Evolutionary conservation across 2,329 filamentous ascomycete species (phyloP).

Genomic region (Fusarium graminum): DNA sequence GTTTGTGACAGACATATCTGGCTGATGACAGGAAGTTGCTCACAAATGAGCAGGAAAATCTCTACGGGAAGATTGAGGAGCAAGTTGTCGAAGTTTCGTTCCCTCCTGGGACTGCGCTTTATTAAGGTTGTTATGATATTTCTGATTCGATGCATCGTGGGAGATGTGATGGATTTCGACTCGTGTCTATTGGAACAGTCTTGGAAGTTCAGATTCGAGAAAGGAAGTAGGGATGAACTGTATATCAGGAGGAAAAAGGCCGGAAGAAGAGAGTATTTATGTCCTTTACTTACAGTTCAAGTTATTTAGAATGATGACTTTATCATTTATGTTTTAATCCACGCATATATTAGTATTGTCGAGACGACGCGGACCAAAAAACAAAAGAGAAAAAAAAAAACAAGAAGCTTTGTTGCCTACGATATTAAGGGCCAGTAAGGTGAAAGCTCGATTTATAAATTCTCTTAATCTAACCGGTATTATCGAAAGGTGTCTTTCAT

Average conservation of each 20-base stretch:
- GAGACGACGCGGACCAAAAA: too few species aligned
- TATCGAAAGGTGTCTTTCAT: too few species aligned
- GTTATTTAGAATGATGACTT: too few species aligned
- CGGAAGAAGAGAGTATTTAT: neutral
- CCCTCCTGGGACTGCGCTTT: neutral
- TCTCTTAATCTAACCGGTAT: too few species aligned
- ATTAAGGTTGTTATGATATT: fast-evolving
- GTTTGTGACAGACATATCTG: constrained; percentile 6
- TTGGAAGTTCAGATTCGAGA: neutral
- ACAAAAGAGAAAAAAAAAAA: too few species aligned
- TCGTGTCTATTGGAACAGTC: neutral
- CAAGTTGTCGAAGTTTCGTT: neutral
- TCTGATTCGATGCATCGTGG: neutral
- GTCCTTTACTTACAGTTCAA: neutral
- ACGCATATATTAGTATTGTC: too few species aligned
- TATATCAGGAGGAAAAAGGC: neutral
- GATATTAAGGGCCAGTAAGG: too few species aligned
- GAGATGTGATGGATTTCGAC: neutral
- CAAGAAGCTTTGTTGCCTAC: too few species aligned
- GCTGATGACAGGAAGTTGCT: neutral
- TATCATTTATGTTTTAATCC: too few species aligned
- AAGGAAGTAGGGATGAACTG: neutral
- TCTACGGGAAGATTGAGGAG: constrained; percentile 11
- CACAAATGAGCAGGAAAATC: neutral
- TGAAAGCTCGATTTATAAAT: too few species aligned